Base-by-base conservation (phyloP, 345 rosid genomes). In the Syzygium aqueum region DNA sequence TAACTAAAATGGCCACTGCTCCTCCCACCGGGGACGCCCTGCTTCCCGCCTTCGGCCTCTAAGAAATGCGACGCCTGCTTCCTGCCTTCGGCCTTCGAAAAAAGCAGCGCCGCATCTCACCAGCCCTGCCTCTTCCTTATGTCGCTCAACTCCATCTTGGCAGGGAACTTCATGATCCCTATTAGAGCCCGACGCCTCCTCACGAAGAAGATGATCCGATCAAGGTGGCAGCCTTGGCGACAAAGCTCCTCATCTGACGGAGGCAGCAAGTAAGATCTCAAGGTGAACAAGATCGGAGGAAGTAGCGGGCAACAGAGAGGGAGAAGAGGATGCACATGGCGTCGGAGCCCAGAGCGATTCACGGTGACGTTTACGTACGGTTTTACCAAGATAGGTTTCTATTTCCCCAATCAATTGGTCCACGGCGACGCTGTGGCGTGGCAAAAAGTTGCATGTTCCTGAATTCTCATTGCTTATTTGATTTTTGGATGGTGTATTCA, bases 331-430 rank as follows among this genome's bases (percentile, higher is more conserved):
- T 11, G 91, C 22, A 16, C 59, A 6, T 6, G 85, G 56, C 8
- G 8, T 28, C 9, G 5, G 61, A 30, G 37, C 53, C 13, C 7
- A 57, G 15, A 22, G 86, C 19, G 15, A 49, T 43, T 51, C 2
- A 14, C 92, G 93, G 99, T 96, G 89, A 27, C 23, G 11, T 67
- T 33, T 33, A 23, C 28, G 46, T 77, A 28, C n/a, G n/a, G 49
- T 56, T 22, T 53, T 87, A 17, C 46, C 5, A 22, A 65, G 77
- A 65, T 33, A n/a, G 2, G 9, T 30, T 30, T 65, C 77, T 65
- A 65, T 65, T 65, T 65, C 37, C 5, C 77, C 37, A 16, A 65
- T 30, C 23, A 67, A 8, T 67, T 17, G 78, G 78, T 33, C 46
- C 46, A 67, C 0, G 2, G 5, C 3, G 7, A 67, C 2, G 25